These are phyloP conservation scores for Kodamaea restingae DNA, from an alignment of 805 yeast species.

Conservation along the genomic window DNA sequence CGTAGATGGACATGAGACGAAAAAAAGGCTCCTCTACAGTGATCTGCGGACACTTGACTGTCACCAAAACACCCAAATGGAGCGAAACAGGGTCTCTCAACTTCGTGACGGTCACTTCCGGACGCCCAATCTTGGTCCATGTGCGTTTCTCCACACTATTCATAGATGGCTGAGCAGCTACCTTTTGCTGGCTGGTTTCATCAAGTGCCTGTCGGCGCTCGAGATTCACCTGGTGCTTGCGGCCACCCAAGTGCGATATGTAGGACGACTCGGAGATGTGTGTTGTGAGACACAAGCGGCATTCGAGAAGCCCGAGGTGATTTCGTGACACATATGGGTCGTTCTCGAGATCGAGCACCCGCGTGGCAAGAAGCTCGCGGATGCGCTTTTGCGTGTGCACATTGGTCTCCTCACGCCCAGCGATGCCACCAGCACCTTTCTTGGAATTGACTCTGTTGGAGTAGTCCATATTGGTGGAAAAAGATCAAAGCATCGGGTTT, in stretches of 20 bases:
- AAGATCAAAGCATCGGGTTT: too few relatives aligned
- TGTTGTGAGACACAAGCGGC: slow-evolving; percentile 77
- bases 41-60: slow-evolving; percentile 52
- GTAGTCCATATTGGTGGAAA: slow-evolving; percentile 70
- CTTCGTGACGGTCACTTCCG: slow-evolving; percentile 64
- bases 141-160: slow-evolving; percentile 42
- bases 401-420: slow-evolving; percentile 66
- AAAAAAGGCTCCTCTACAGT: slow-evolving; percentile 54
- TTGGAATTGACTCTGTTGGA: slow-evolving; percentile 87
- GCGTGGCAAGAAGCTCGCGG: slow-evolving; percentile 52
- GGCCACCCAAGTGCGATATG: slow-evolving; percentile 78
- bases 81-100: slow-evolving; percentile 58
- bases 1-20: slow-evolving; percentile 75
- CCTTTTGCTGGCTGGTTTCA: slow-evolving; percentile 21
- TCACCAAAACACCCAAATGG: slow-evolving; percentile 62
- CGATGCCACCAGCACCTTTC: slow-evolving; percentile 88
- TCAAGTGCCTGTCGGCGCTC: slow-evolving; percentile 49
- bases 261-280: slow-evolving; percentile 80
- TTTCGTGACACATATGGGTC: slow-evolving; percentile 86
- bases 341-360: slow-evolving; percentile 47
- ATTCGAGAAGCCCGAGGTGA: slow-evolving; percentile 80
- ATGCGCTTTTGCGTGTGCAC: slow-evolving; percentile 66
- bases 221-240: slow-evolving; percentile 72
- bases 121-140: slow-evolving; percentile 65
- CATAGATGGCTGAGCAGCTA: slow-evolving; percentile 18